Evolutionary conservation across 1,284 basidiomycete species (phyloP), one percentile per base, ranked within the genome.

Genomic region (Ceratobasidium papillatum): DNA sequence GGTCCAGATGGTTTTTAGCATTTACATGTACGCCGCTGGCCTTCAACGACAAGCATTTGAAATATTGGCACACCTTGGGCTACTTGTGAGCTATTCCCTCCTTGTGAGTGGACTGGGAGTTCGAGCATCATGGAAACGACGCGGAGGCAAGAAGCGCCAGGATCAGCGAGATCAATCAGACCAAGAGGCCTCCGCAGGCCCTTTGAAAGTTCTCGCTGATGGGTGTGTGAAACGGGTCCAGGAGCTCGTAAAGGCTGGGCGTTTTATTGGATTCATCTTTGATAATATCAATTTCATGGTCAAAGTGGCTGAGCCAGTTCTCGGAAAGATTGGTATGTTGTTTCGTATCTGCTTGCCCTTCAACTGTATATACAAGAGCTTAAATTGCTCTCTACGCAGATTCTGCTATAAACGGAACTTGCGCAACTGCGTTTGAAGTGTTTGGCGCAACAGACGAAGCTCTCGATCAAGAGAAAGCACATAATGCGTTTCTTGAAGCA

Each of bases 271-370:
- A 0, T 74, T 78, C 3, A 77, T 80, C 0, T 84, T 83, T 74
- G 82, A 84, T 76, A 84, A 84, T 71, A 82, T 84, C 45, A 84
- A 84, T 71, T 79, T 82, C 75, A 73, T 80, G 1, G 80, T 79
- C 30, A 76, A 77, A 3, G 76, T 76, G 9, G 79, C 82, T 0
- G 82, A 84, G 63, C 83, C 84, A 59, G 77, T 81, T 0, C 41
- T 84, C 4, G 82, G 82, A 1, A 78, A 80, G 9, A 80, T 78
- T 19, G 79, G 80, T 82, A 56, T 34, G 76, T 72, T 51, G 12
- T 17, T 47, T 25, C 8, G 19, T 45, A 9, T 38, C 59, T 22
- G 38, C 3, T 38, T 25, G 38, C 61, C 11, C 25, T 25, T 27
- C 3, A 25, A 11, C 11, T 56, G 22, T 19, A 5, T 36, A 14